Percentiles rank a stretch among this genome's conserved stretches.
Conservation (phyloP, 768 basidiomycete species). For the Clitopilus hobsonii region DNA sequence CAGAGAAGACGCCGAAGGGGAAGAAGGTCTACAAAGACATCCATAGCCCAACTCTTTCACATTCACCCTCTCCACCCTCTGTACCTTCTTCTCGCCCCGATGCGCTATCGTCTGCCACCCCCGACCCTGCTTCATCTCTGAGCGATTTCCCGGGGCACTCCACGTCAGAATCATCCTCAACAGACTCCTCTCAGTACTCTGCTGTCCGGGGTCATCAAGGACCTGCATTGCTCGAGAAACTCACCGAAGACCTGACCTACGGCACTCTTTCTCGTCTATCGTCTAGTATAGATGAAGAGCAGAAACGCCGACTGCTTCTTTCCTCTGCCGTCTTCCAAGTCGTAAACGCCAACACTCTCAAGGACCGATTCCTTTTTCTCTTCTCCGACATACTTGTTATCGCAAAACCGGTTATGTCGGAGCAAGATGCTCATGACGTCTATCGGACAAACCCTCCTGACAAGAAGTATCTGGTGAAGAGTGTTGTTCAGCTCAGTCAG, state of each 20-base stretch:
- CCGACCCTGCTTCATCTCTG: slow-evolving; percentile 74
- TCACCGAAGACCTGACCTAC: slow-evolving; percentile 67
- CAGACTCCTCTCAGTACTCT: slow-evolving; percentile 67
- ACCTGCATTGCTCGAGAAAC: slow-evolving; percentile 54
- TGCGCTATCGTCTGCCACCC: slow-evolving; percentile 59
- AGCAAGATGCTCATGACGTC: slow-evolving; percentile 60
- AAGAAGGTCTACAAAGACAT: slow-evolving; percentile 23
- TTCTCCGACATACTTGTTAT: slow-evolving; percentile 94
- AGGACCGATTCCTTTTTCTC: slow-evolving; percentile 95
- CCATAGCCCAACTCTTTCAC: slow-evolving; percentile 20
- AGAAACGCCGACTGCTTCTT: slow-evolving; percentile 80
- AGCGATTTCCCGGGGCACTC: slow-evolving; percentile 68
- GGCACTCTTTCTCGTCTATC: slow-evolving; percentile 55
- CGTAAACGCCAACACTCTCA: slow-evolving; percentile 88
- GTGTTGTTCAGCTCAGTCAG: slow-evolving; percentile 73
- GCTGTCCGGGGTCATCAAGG: slow-evolving; percentile 40
- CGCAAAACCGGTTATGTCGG: slow-evolving; percentile 80
- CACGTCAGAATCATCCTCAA: slow-evolving; percentile 70
- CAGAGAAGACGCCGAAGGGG: slow-evolving; percentile 36
- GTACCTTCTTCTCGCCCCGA: slow-evolving; percentile 46
- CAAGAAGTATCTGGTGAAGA: slow-evolving; percentile 84
- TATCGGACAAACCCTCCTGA: slow-evolving; percentile 56
- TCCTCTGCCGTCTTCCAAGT: slow-evolving; percentile 90
- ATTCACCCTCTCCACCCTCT: slow-evolving; percentile 18
- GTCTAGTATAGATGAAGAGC: slow-evolving; percentile 72